Evolutionary conservation across 2,329 filamentous ascomycete genomes (phyloP).

Genomic region (Aspergillus terreus): DNA sequence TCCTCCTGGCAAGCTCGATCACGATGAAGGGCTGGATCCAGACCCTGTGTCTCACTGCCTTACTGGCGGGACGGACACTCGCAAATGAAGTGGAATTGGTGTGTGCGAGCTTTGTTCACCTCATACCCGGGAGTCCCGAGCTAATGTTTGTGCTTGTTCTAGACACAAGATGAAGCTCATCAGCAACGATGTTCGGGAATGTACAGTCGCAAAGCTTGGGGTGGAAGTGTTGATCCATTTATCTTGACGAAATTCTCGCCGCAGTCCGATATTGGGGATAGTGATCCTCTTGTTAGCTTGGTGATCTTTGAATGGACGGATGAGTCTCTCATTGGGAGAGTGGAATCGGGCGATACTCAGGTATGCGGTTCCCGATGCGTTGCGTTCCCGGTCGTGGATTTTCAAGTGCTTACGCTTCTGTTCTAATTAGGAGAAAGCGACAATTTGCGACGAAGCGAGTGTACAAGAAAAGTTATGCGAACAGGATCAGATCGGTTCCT

Average conservation of each 20-base stretch:
- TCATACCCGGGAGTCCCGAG: neutral
- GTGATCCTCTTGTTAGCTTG: slow-evolving; percentile 74
- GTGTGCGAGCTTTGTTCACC: slow-evolving; percentile 10
- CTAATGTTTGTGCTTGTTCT: slow-evolving; percentile 7
- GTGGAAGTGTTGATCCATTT: slow-evolving; percentile 81
- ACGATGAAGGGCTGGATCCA: slow-evolving; percentile 41
- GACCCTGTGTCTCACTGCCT: slow-evolving; percentile 33
- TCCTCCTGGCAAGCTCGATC: slow-evolving; percentile 18
- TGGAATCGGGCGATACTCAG: slow-evolving; percentile 52
- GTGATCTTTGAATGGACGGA: slow-evolving; percentile 95
- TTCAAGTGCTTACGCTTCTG: slow-evolving; percentile 26
- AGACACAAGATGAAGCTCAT: slow-evolving; percentile 75
- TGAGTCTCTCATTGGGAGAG: slow-evolving; percentile 70
- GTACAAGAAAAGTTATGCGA: slow-evolving; percentile 71
- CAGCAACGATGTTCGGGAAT: slow-evolving; percentile 86
- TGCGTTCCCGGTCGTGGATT: neutral
- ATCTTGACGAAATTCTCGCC: slow-evolving; percentile 78
- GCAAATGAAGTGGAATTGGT: slow-evolving; percentile 47
- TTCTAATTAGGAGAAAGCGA: slow-evolving; percentile 50
- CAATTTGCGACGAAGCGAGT: slow-evolving; percentile 72
- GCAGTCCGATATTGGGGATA: slow-evolving; percentile 54
- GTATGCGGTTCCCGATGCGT: slow-evolving; percentile 39
- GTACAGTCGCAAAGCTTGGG: slow-evolving; percentile 89
- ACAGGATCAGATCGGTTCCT: slow-evolving; percentile 73
- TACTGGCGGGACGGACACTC: slow-evolving; percentile 35